Percentiles rank a stretch among this genome's conserved stretches.
Conservation (phyloP, 352 stramenopile genomes). For the Phytophthora foliorum region DNA sequence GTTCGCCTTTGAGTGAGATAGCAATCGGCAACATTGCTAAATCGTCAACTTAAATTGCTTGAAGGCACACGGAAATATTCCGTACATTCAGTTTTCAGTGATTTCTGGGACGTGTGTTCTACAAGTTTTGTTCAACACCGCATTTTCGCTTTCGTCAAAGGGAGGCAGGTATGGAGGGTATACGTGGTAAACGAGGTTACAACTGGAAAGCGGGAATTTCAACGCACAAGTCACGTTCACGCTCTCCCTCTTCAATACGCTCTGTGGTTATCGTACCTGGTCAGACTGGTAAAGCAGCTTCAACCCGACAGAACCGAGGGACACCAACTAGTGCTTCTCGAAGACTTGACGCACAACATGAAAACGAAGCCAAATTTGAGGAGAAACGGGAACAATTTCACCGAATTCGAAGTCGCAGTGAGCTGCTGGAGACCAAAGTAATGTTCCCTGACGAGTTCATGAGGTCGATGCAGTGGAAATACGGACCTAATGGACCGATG, state of each 20-base stretch:
- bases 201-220: background rate
- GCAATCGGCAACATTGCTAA: no score
- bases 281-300: background rate
- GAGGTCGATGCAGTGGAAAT: slow-evolving; percentile 8
- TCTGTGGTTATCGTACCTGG: background rate
- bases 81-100: no score
- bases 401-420: slow-evolving; percentile 8
- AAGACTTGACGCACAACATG: background rate
- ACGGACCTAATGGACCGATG: slow-evolving; percentile 23
- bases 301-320: background rate
- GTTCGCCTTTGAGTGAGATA: no score
- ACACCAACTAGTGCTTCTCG: background rate
- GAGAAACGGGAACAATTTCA: background rate
- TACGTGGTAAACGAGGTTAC: background rate
- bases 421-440: slow-evolving; percentile 19
- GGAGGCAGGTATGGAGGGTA: background rate
- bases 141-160: background rate
- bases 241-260: background rate
- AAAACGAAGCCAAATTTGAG: background rate
- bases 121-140: background rate
- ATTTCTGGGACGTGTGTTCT: background rate
- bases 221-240: no score
- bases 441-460: slow-evolving; percentile 17
- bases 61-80: no score
- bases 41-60: no score